Evolutionary conservation across 2,329 filamentous ascomycete genomes (phyloP), one percentile per base, ranked within the genome.

Genomic region (Verticillium tricorpus): DNA sequence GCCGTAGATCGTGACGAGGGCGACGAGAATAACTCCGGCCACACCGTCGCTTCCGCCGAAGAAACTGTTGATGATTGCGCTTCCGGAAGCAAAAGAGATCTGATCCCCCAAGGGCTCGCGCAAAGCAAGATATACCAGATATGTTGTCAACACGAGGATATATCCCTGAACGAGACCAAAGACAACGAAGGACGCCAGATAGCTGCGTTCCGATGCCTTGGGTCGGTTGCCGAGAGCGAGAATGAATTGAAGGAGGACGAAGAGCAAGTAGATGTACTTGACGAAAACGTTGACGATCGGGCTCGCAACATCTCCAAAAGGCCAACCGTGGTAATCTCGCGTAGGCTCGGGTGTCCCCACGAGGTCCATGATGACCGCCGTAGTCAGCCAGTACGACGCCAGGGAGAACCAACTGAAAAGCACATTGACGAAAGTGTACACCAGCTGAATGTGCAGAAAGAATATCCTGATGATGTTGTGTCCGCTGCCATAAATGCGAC

Each of bases 401-500:
- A 81, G 74, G 66, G 75, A 77, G 70, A 93, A 95, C 92, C 92
- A 96, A 68, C 91, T 87, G 72, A 96, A 85, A 72, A 93, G 79
- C 64, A 92, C 87, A 67, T 89, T 89, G 75, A 87, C 87, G 69
- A 90, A 82, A 79, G 95, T 96, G 85, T 96, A 96, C 70, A 95
- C 69, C 75, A 95, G 85, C 75, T 96, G 92, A 67, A 96, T 80
- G 78, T 96, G 92, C 75, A 96, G 85, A 83, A 96, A 94, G 82
- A 95, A 89, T 91, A 96, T 94, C 79, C 92, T 90, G 68, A 96
- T 74, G 65, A 96, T 82, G 82, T 95, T 96, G 81, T 96, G 92
- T 35, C 92, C 91, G 74, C 88, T 91, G 81, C 93, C 93, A 84
- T 96, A 96, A 89, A 95, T 93, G 69, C 92, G 89, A 56, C 90